These are phyloP conservation scores for Phylloporus scabripes DNA, from an alignment of 768 basidiomycete genomes.

Conservation along the genomic window DNA sequence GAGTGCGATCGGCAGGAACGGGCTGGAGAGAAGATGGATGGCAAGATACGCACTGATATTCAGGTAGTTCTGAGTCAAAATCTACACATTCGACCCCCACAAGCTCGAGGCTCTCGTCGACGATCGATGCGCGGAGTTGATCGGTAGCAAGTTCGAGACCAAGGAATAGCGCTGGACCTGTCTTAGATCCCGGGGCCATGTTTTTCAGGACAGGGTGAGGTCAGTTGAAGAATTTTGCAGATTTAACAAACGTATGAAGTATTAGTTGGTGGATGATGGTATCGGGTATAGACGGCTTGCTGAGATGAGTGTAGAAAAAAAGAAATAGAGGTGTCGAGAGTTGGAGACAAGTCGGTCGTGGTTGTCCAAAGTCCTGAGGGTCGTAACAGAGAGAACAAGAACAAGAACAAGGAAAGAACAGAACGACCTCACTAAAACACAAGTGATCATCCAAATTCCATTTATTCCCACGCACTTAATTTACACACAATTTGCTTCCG, in stretches of 20 bases:
- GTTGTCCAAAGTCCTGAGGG: constrained; percentile 15
- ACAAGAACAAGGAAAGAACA: not conserved
- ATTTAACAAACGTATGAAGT: constrained; percentile 7
- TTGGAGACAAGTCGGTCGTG: constrained; percentile 6
- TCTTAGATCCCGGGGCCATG: constrained; percentile 36
- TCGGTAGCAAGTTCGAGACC: constrained; percentile 84
- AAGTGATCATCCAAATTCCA: constrained; percentile 13
- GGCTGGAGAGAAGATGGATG: not conserved
- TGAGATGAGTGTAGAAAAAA: constrained; percentile 8
- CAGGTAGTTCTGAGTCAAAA: constrained; percentile 73
- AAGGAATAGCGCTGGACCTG: constrained; percentile 59
- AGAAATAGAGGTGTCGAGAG: constrained; percentile 1
- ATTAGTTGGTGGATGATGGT: constrained; percentile 21
- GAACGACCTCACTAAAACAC: not conserved
- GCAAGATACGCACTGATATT: constrained; percentile 64
- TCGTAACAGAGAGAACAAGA: constrained; percentile 21
- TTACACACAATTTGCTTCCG: not conserved
- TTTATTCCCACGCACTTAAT: constrained; percentile 27
- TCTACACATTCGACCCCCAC: constrained; percentile 79
- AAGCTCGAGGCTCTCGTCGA: constrained; percentile 78
- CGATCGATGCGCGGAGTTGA: constrained; percentile 75
- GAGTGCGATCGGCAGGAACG: not conserved
- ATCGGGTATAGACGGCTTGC: constrained; percentile 26
- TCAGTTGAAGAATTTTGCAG: constrained; percentile 4
- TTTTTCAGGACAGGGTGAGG: constrained; percentile 6